phyloP scores from a whole-genome alignment of 441 rosid genomes.

The Eruca vesicaria region DNA sequence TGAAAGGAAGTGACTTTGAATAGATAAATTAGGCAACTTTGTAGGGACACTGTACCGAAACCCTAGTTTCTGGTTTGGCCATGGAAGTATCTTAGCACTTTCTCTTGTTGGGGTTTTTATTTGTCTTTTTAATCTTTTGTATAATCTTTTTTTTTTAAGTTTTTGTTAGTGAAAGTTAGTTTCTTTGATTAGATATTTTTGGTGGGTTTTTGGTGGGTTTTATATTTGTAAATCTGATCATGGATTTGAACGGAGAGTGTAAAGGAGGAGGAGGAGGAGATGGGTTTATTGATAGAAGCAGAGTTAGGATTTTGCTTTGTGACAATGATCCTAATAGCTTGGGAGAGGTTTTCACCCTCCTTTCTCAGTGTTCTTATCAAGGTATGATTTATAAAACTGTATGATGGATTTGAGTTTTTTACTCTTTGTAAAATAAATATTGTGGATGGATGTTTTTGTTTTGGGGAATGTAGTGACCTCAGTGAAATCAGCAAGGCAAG shows the following conservation, averaged over 20 bases:
- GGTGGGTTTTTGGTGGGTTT: neutral
- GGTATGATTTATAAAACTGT: constrained; percentile 44
- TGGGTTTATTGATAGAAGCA: constrained; percentile 87
- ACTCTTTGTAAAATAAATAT: neutral
- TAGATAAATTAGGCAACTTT: constrained; percentile 21
- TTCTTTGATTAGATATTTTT: constrained; percentile 14
- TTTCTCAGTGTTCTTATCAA: constrained; percentile 85
- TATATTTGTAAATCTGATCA: constrained; percentile 33
- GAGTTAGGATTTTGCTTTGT: constrained; percentile 92
- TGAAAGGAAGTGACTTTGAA: constrained; percentile 12
- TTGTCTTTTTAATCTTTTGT: constrained; percentile 13
- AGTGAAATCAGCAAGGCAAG: constrained; percentile 92
- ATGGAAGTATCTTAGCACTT: constrained; percentile 44
- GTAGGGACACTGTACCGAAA: constrained; percentile 22
- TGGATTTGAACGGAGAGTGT: constrained; percentile 56
- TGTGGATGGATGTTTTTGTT: constrained; percentile 15
- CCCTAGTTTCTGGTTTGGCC: constrained; percentile 24
- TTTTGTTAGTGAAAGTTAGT: constrained; percentile 8
- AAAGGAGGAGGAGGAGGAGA: constrained; percentile 57
- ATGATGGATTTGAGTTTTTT: constrained; percentile 1
- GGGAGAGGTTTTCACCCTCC: constrained; percentile 76
- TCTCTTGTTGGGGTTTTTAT: neutral
- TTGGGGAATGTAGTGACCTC: constrained; percentile 60
- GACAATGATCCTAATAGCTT: constrained; percentile 76
- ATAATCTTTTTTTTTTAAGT: neutral